Percentiles rank a stretch among this genome's conserved stretches.
These are phyloP conservation scores for Penicillium salamii DNA, from an alignment of 495 filamentous ascomycete genomes.

Conservation along the genomic window DNA sequence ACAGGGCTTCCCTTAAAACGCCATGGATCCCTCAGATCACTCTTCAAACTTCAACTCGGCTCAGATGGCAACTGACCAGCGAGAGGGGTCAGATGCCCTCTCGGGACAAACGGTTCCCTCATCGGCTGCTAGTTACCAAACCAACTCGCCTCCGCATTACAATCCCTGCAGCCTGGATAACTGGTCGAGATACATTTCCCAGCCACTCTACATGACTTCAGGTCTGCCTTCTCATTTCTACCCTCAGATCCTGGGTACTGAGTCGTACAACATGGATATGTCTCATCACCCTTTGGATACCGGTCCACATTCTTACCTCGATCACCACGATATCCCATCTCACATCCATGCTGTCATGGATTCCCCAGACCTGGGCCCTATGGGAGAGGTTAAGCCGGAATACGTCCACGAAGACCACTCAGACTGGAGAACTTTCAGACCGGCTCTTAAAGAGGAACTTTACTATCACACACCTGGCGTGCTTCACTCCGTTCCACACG, in stretches of 20 bases:
- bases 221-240: constrained; percentile 16
- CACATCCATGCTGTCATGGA: not conserved
- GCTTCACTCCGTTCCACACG: not conserved
- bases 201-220: constrained; percentile 16
- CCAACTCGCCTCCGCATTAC: constrained; percentile 12
- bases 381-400: not conserved
- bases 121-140: constrained; percentile 14
- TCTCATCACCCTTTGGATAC: not conserved
- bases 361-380: not conserved
- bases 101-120: constrained; percentile 21
- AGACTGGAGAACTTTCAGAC: not conserved
- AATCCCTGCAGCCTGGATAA: constrained; percentile 15
- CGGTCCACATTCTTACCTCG: not conserved
- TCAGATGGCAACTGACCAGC: constrained; percentile 28
- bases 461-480: not conserved
- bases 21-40: constrained; percentile 25
- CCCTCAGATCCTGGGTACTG: not conserved
- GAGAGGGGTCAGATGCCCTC: constrained; percentile 14
- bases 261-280: not conserved
- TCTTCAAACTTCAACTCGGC: constrained; percentile 16
- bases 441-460: not conserved
- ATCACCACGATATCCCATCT: not conserved
- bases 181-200: constrained; percentile 28
- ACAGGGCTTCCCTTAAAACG: not conserved
- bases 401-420: not conserved